Conservation (phyloP, 305 asterid genomes). For the Plantago lanceolata region DNA sequence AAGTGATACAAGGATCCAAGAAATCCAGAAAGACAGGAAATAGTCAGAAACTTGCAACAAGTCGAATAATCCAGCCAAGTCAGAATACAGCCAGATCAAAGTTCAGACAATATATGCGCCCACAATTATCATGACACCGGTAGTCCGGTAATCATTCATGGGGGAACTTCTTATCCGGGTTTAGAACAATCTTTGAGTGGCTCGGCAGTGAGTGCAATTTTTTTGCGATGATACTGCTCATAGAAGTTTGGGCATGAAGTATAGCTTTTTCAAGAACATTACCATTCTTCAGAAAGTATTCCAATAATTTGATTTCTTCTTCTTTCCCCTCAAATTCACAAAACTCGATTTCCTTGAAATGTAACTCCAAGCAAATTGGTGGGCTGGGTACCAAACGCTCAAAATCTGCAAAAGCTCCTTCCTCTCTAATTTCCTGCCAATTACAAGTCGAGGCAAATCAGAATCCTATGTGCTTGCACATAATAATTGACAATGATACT, state of each 20-base stretch:
- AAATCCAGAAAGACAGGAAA: too few relatives aligned
- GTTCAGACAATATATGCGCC: too few relatives aligned
- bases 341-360: neutral
- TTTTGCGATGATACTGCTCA: neutral
- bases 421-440: slow-evolving; percentile 2
- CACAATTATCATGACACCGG: too few relatives aligned
- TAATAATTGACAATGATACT: neutral
- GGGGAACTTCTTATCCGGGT: too few relatives aligned
- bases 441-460: neutral
- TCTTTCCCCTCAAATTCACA: neutral
- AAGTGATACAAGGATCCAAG: too few relatives aligned
- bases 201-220: neutral
- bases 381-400: neutral
- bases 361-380: neutral
- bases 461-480: too few relatives aligned
- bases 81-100: too few relatives aligned
- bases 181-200: neutral
- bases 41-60: too few relatives aligned
- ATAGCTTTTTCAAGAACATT: neutral
- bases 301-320: neutral
- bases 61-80: too few relatives aligned
- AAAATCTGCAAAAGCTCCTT: neutral
- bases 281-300: slow-evolving; percentile 3
- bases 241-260: neutral
- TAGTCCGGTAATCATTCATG: too few relatives aligned